Evolutionary conservation across 2,329 filamentous ascomycete genomes (phyloP).

Genomic region (Colletotrichum sp.): DNA sequence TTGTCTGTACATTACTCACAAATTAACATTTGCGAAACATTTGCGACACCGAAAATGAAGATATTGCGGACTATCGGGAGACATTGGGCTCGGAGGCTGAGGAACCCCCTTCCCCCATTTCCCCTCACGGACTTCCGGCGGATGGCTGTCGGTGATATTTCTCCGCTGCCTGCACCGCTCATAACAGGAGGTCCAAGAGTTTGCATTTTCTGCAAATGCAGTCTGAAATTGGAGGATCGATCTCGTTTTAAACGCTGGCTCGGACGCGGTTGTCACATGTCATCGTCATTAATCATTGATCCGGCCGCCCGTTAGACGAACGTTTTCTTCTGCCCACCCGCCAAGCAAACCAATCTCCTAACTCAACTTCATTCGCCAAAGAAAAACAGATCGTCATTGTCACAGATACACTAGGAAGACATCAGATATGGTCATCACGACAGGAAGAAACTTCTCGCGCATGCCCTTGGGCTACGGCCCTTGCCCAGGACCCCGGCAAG

Average conservation of each 20-base stretch:
- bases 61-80: neutral
- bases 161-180: neutral
- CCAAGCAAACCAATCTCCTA: neutral
- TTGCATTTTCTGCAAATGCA: neutral
- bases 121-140: neutral
- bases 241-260: neutral
- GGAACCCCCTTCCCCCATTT: neutral
- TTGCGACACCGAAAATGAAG: neutral
- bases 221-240: neutral
- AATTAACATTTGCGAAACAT: neutral
- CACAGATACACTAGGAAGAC: neutral
- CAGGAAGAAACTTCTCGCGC: neutral
- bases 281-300: neutral
- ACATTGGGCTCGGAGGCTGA: neutral
- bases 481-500: neutral
- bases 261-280: neutral
- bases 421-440: neutral
- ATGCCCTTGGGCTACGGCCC: slow-evolving; percentile 3
- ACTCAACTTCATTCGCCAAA: neutral
- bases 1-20: too few relatives aligned
- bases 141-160: neutral
- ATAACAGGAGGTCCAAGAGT: neutral
- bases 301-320: neutral
- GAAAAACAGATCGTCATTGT: neutral
- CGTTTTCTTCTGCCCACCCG: neutral